A percentile compares a stretch with the other conserved stretches of the same genome.
These are phyloP conservation scores for Solanum hybrid DNA, from an alignment of 305 asterid genomes.

Conservation along the genomic window DNA sequence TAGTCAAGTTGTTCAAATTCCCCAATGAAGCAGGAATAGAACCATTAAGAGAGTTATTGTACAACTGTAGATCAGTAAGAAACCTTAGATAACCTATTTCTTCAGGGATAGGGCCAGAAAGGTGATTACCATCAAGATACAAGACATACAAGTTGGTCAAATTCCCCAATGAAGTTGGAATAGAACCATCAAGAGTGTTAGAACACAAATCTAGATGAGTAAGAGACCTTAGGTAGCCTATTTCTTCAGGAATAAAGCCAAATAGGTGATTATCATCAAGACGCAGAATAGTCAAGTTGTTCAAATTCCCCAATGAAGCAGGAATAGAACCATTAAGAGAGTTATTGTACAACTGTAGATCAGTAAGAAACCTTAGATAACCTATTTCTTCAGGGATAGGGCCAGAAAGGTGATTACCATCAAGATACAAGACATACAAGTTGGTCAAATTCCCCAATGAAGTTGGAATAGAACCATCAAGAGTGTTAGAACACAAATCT, in stretches of 20 bases:
- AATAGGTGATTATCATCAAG: too few relatives aligned
- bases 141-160: not conserved
- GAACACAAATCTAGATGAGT: too few relatives aligned
- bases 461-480: too few relatives aligned
- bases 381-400: fast-evolving
- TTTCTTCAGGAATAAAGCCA: too few relatives aligned
- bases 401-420: not conserved
- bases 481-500: not conserved
- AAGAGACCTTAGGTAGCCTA: too few relatives aligned
- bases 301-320: too few relatives aligned
- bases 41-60: too few relatives aligned
- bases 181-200: too few relatives aligned
- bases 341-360: not conserved
- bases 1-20: not conserved
- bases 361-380: not conserved
- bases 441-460: not conserved
- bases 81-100: too few relatives aligned
- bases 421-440: not conserved
- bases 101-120: not conserved
- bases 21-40: too few relatives aligned
- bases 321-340: not conserved
- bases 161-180: too few relatives aligned
- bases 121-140: fast-evolving
- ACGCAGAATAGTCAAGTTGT: not conserved
- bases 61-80: too few relatives aligned